These are phyloP conservation scores for Penicillium longicatenatum DNA, from an alignment of 495 filamentous ascomycete genomes.

Conservation along the genomic window DNA sequence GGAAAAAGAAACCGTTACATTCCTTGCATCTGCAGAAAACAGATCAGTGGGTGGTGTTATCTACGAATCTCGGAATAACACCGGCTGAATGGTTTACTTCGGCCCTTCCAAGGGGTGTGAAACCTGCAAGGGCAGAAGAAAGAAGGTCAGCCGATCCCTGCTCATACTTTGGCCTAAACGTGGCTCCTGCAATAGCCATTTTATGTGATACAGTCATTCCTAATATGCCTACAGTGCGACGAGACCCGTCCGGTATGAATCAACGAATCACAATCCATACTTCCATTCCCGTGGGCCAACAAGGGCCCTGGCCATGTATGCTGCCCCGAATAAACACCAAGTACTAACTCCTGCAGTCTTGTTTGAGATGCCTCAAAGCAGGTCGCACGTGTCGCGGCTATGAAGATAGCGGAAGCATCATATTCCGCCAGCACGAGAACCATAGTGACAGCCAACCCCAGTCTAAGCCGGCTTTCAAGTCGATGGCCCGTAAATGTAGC, in stretches of 20 bases:
- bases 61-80: not conserved
- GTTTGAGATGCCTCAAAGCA: constrained; percentile 31
- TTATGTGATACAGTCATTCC: not conserved
- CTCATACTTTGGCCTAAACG: not conserved
- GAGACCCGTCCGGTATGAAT: constrained; percentile 33
- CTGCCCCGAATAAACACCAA: not conserved
- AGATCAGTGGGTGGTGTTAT: not conserved
- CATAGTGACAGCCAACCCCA: not conserved
- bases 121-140: constrained; percentile 33
- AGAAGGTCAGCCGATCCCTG: constrained; percentile 27
- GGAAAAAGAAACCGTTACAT: not conserved
- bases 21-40: not conserved
- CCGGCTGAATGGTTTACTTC: constrained; percentile 29
- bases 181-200: not conserved
- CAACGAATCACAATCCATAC: not conserved
- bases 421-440: constrained; percentile 26
- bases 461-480: constrained; percentile 10
- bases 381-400: constrained; percentile 35
- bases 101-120: constrained; percentile 35
- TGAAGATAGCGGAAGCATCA: constrained; percentile 19
- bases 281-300: not conserved
- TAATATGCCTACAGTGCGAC: constrained; percentile 24
- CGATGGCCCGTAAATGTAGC: constrained; percentile 32
- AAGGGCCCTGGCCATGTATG: not conserved
- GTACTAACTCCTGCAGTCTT: constrained; percentile 23